Percentiles rank a stretch among this genome's conserved stretches.
phyloP scores from a whole-genome alignment of 2,329 filamentous ascomycete species.

The Calonectria henricotiae region DNA sequence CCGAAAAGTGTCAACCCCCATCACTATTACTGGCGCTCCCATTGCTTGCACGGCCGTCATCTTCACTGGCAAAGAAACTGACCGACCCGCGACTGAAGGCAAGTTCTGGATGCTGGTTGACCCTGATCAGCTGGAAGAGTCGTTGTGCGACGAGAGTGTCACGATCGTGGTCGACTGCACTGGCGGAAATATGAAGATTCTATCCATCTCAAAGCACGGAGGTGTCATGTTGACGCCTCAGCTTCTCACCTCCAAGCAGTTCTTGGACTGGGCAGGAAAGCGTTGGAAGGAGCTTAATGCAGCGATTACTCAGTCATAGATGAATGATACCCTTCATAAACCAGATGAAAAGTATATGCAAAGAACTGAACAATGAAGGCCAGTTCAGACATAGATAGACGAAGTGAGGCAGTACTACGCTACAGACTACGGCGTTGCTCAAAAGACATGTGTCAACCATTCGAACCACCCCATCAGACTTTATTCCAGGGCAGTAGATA shows the following conservation, averaged over 20 bases:
- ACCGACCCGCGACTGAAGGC: slow-evolving; percentile 60
- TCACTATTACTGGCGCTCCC: slow-evolving; percentile 78
- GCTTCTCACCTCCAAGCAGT: slow-evolving; percentile 76
- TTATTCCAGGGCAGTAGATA: slow-evolving; percentile 91
- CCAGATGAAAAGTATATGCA: slow-evolving; percentile 27
- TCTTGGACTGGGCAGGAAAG: slow-evolving; percentile 58
- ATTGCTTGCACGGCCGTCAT: slow-evolving; percentile 85
- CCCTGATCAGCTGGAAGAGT: slow-evolving; percentile 92
- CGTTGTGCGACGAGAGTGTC: slow-evolving; percentile 85
- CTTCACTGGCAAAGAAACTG: slow-evolving; percentile 77
- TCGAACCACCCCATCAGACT: slow-evolving; percentile 87
- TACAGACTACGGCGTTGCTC: not conserved
- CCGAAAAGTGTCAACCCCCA: slow-evolving; percentile 67
- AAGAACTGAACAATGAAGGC: not conserved
- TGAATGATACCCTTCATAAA: slow-evolving; percentile 50
- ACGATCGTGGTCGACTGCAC: slow-evolving; percentile 83
- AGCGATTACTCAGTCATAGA: slow-evolving; percentile 55
- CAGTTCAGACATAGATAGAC: not conserved
- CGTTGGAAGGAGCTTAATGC: slow-evolving; percentile 58
- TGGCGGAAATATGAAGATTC: slow-evolving; percentile 70
- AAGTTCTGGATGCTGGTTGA: slow-evolving; percentile 87
- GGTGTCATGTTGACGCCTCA: slow-evolving; percentile 79
- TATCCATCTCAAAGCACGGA: slow-evolving; percentile 87
- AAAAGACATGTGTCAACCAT: slow-evolving; percentile 78
- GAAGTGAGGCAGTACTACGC: not conserved